Base-by-base conservation (phyloP, 2,329 filamentous ascomycete genomes). In the Ceratocystis huliohia region DNA sequence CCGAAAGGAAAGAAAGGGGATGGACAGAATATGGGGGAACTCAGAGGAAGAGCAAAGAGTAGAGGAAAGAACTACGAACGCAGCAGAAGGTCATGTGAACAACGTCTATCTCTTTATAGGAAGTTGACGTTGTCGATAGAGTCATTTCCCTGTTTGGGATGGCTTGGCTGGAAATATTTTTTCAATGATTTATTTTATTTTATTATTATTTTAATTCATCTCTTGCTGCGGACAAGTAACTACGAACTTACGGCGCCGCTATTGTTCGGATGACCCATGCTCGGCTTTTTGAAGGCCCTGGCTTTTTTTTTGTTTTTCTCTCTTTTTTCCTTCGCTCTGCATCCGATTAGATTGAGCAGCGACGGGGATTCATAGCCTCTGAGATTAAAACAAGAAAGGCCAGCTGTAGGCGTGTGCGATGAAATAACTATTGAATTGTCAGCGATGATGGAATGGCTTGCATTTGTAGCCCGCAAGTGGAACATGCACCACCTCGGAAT, bases 251-350 rank as follows among this genome's bases (percentile, higher is more conserved):
- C 30, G 56, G 15, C 56, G 56, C 56, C 56, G 56, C 30, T 30
- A n/a, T 59, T 53, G 56, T 59, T 59, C 56, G 56, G 56, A 59
- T 59, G 56, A 59, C 56, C 56, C 30, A 17, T 59, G 56, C 56
- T 59, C 56, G 56, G 56, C 28, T 59, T 59, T 22, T 37, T 15
- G 30, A 30, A 59, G 56, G 56, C 56, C 56, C 56, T 59, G 56
- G 56, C 56, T 59, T 59, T 57, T 15, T 41, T 2, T 13, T 5
- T 4, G 6, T 41, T 13, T 37, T 59, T 33, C 7, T 33, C 4
- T 57, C 1, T 20, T 59, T 30, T 17, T 57, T 3, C 25, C 5
- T 33, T 59, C 5, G n/a, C 28, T 37, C 17, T 37, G 56, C 3
- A 28, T 59, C 25, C 25, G 56, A 37, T 59, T 20, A 59, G 30